Base-by-base conservation (phyloP, 2,329 filamentous ascomycete genomes). In the Aspergillus texensis region DNA sequence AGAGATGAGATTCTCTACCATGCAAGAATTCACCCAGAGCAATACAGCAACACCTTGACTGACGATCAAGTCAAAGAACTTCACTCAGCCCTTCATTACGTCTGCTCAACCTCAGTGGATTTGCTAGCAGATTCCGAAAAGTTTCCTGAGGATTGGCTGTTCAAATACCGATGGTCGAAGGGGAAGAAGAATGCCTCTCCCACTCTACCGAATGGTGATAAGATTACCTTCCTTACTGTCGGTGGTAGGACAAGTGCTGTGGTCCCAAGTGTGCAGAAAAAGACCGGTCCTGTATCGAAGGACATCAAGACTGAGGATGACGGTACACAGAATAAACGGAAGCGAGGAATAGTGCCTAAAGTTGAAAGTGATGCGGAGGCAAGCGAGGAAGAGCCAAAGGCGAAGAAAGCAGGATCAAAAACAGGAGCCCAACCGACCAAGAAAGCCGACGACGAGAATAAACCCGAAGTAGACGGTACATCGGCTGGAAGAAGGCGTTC, bases 201-300 rank as follows among this genome's bases (percentile, higher is more conserved):
- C 5, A 85, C 84, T 56, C 79, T 98, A 32, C 94, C 94, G 0
- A 96, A 88, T 67, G 95, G 95, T 0, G 90, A 93, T 67, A 93
- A 91, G 77, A 89, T 98, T 53, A 88, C 89, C 0, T 95, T 94
- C 73, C 79, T 98, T 56, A 97, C 91, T 0, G 94, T 98, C 0
- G 94, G 94, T 0, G 94, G 94, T 2, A 84, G 95, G 53, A 98
- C 95, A 4, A 97, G 92, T 72, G 96, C 94, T 55, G 90, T 94
- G 58, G 93, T 96, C 0, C 93, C 93, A 0, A 88, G 84, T 14
- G 80, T 95, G 32, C 95, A 98, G 81, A 96, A 93, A 82, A 97
- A 96, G 82, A 88, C 86, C 2, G 86, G 84, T 1, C 80, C 83
- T 36, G 85, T 88, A 19, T 82, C 85, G 21, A 85, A 83, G 6